A percentile compares a stretch with the other conserved stretches of the same genome.
phyloP scores from a whole-genome alignment of 257 asterid genomes.

The Hygrophila difformis region DNA sequence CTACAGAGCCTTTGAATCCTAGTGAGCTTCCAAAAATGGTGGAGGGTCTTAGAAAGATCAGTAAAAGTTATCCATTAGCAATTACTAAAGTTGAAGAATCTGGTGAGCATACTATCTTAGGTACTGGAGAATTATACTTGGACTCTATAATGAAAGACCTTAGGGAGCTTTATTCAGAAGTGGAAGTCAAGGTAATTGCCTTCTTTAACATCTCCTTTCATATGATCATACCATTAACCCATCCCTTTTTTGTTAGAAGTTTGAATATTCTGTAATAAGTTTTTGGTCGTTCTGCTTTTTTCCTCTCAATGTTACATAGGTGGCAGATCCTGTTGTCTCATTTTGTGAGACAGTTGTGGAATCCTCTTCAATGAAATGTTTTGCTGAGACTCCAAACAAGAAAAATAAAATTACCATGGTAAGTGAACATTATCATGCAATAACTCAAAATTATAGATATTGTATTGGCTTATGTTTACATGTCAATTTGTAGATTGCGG shows the following conservation, averaged over 20 bases:
- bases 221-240: too few relatives aligned
- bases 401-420: conserved; percentile 97
- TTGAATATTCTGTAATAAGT: too few relatives aligned
- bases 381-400: conserved; percentile 98
- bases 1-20: conserved; percentile 66
- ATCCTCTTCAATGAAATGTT: conserved; percentile 94
- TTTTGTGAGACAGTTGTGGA: conserved; percentile 98
- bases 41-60: conserved; percentile 62
- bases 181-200: conserved; percentile 83
- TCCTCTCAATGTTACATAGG: conserved; percentile 33
- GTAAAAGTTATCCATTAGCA: conserved; percentile 69
- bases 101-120: conserved; percentile 95
- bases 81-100: conserved; percentile 92
- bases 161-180: conserved; percentile 96
- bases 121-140: conserved; percentile 90
- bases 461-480: conserved; percentile 7
- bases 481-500: conserved; percentile 64
- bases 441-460: conserved; percentile 3
- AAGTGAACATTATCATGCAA: conserved; percentile 15
- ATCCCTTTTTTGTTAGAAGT: conserved; percentile 3
- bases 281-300: too few relatives aligned
- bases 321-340: conserved; percentile 98
- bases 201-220: neutral
- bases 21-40: conserved; percentile 73
- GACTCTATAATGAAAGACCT: conserved; percentile 98